Evolutionary conservation across 768 basidiomycete species (phyloP).

Genomic region (Termitomyces sp.): DNA sequence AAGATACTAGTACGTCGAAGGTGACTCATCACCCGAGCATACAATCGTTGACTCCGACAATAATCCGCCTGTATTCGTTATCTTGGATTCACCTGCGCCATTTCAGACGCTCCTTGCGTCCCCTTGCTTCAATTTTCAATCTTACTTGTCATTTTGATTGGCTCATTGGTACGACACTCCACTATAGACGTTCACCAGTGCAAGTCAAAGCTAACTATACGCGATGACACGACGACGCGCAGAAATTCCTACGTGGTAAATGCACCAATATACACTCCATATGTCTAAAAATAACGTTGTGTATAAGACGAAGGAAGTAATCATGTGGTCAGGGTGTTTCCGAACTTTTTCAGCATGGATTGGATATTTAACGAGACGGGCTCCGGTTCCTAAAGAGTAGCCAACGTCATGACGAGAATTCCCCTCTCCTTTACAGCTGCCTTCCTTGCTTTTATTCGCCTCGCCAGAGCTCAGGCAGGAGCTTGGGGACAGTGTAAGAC

Average conservation of each 20-base stretch:
- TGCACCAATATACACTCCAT: not conserved
- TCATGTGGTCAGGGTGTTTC: slow-evolving; percentile 10
- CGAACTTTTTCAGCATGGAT: slow-evolving; percentile 8
- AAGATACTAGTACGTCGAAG: no score
- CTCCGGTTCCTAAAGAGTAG: not conserved
- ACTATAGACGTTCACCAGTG: not conserved
- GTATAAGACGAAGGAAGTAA: not conserved
- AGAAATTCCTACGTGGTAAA: not conserved
- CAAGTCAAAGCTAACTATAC: not conserved
- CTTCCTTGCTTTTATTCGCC: slow-evolving; percentile 19
- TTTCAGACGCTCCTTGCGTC: no score
- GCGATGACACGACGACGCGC: not conserved
- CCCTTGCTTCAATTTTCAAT: no score
- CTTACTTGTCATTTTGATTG: not conserved
- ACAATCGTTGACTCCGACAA: not conserved
- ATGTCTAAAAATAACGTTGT: not conserved
- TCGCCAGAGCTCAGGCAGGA: slow-evolving; percentile 20
- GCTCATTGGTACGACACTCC: not conserved
- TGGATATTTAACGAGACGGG: slow-evolving; percentile 2
- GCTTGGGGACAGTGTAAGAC: slow-evolving; percentile 31
- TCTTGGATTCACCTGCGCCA: not conserved
- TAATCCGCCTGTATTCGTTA: not conserved
- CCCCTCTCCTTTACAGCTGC: slow-evolving; percentile 19
- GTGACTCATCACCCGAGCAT: not conserved
- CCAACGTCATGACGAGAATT: slow-evolving; percentile 14